These are phyloP conservation scores for Podaxis sp. DNA, from an alignment of 768 basidiomycete genomes.

Conservation along the genomic window DNA sequence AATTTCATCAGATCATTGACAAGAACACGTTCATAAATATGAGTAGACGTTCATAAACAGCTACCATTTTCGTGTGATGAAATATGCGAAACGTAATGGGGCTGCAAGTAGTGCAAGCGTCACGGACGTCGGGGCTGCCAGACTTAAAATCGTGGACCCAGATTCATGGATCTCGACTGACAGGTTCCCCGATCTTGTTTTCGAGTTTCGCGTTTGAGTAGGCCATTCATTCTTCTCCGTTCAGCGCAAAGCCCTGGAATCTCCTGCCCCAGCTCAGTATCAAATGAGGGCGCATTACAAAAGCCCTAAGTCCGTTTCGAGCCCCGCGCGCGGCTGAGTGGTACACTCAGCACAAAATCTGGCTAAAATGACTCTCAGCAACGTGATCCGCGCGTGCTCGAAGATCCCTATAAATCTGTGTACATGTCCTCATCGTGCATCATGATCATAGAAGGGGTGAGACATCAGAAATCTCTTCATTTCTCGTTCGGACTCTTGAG, in stretches of 20 bases:
- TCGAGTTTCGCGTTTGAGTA: neutral
- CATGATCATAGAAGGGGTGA: neutral
- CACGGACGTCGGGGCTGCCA: neutral
- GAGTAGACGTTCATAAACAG: neutral
- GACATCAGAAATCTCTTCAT: neutral
- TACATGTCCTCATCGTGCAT: neutral
- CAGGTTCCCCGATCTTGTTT: neutral
- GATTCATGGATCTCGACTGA: neutral
- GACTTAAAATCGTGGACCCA: neutral
- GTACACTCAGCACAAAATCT: neutral
- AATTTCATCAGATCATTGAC: conserved; percentile 1
- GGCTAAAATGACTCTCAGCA: neutral
- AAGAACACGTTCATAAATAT: neutral
- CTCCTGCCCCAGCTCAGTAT: neutral
- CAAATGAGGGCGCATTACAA: neutral
- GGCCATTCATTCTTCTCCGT: neutral
- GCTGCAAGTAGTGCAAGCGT: neutral
- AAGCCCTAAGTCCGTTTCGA: neutral
- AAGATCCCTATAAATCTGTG: neutral
- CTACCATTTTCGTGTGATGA: neutral
- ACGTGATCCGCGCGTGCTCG: neutral
- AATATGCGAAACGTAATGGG: conserved; percentile 1
- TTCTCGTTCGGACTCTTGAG: neutral
- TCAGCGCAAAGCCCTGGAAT: neutral
- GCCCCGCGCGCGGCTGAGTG: neutral